phyloP scores from a whole-genome alignment of 148 eudicot species.

The Rhododendron ovatum region DNA sequence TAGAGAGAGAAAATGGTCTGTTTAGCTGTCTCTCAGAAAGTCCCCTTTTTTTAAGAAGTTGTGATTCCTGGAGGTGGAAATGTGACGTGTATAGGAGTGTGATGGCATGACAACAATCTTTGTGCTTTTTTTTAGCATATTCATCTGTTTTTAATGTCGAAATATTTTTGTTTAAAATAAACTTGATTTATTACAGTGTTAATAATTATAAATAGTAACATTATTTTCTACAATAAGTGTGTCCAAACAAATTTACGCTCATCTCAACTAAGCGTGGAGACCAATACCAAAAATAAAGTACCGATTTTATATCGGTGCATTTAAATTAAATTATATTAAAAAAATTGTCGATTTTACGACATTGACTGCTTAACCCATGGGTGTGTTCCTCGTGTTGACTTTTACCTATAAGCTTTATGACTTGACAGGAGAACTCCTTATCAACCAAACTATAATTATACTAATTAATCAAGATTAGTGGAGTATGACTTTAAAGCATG shows the following conservation, averaged over 20 bases:
- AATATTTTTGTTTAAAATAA: too few species aligned
- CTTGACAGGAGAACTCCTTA: not conserved
- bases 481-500: not conserved
- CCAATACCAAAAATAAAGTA: too few species aligned
- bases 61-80: not conserved
- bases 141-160: too few species aligned
- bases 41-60: not conserved
- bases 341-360: not conserved
- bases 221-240: too few species aligned
- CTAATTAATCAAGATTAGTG: not conserved
- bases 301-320: not conserved
- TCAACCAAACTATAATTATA: not conserved
- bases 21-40: not conserved
- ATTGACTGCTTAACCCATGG: not conserved
- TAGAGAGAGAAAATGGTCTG: not conserved
- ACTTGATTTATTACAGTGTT: too few species aligned
- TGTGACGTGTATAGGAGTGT: not conserved
- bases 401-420: not conserved
- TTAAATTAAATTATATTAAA: too few species aligned
- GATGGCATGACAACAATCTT: not conserved
- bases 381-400: not conserved
- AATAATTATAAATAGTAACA: too few species aligned
- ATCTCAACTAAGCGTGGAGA: too few species aligned
- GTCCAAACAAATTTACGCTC: too few species aligned
- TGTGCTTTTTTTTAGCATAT: not conserved